Conservation (phyloP, 2,329 filamentous ascomycete species). For the Aspergillus carbonarius region DNA sequence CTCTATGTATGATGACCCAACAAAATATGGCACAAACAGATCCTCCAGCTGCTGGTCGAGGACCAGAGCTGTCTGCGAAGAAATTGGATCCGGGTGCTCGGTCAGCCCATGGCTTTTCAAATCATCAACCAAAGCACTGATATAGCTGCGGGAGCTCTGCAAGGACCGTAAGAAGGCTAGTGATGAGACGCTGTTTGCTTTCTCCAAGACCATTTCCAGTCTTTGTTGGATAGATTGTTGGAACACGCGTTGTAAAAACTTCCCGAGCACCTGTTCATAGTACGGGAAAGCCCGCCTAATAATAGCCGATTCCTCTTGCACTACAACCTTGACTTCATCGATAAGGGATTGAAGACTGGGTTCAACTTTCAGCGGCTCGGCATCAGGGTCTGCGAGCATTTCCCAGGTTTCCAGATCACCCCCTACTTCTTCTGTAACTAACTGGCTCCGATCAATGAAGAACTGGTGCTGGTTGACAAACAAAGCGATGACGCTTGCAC, state of each 20-base stretch:
- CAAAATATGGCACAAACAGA: conserved; percentile 65
- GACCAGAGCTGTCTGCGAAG: conserved; percentile 73
- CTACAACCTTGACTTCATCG: conserved; percentile 91
- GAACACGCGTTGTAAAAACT: conserved; percentile 93
- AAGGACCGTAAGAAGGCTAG: conserved; percentile 87
- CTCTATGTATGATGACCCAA: conserved; percentile 65
- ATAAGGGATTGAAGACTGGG: conserved; percentile 87
- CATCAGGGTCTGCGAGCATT: conserved; percentile 87
- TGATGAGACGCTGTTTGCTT: conserved; percentile 87
- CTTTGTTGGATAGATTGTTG: conserved; percentile 97
- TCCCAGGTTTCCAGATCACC: conserved; percentile 73
- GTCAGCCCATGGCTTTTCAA: conserved; percentile 91
- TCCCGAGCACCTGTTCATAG: conserved; percentile 87
- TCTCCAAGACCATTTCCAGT: conserved; percentile 91
- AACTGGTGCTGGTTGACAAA: conserved; percentile 99
- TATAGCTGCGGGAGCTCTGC: conserved; percentile 87
- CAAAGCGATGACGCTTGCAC: conserved; percentile 87
- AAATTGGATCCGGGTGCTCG: conserved; percentile 89
- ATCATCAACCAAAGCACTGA: conserved; percentile 84
- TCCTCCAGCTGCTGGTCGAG: conserved; percentile 69
- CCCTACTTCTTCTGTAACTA: conserved; percentile 79
- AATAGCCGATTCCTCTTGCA: conserved; percentile 95
- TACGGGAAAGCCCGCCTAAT: conserved; percentile 96
- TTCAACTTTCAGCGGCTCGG: conserved; percentile 86
- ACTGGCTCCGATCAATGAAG: conserved; percentile 93